phyloP scores from a whole-genome alignment of 352 stramenopile genomes.

The Elongisporangium senticosum region DNA sequence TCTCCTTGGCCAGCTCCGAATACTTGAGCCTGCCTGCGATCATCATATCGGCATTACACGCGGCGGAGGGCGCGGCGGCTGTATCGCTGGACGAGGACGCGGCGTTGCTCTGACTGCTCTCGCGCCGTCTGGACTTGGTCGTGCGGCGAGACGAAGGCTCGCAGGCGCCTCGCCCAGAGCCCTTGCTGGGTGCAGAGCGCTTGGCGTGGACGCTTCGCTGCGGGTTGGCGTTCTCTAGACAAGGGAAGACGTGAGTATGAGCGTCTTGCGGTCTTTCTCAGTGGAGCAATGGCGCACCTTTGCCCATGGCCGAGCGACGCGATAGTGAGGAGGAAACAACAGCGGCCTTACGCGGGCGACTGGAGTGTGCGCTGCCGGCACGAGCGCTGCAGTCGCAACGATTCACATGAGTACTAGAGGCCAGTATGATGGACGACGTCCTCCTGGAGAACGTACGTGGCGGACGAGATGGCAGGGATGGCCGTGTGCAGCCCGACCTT shows the following conservation, averaged over 20 bases:
- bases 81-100: constrained; percentile 3
- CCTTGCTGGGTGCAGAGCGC: constrained; percentile 2
- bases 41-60: constrained; percentile 7
- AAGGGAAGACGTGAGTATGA: neutral
- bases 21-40: constrained; percentile 66
- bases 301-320: constrained; percentile 1
- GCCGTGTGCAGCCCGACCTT: constrained; percentile 9
- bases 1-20: constrained; percentile 70
- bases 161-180: neutral
- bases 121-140: constrained; percentile 9
- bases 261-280: too few relatives aligned
- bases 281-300: constrained; percentile 3
- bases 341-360: constrained; percentile 4
- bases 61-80: neutral
- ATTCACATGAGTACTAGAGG: neutral
- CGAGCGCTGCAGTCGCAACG: constrained; percentile 9
- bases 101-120: constrained; percentile 9
- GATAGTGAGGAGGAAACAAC: constrained; percentile 2
- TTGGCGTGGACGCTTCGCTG: constrained; percentile 11
- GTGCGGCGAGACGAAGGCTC: constrained; percentile 7
- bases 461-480: constrained; percentile 8
- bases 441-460: constrained; percentile 4
- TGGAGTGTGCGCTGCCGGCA: constrained; percentile 4
- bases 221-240: constrained; percentile 9
- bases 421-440: neutral